phyloP scores from a whole-genome alignment of 805 yeast genomes.

The Kuraishia hungarica region DNA sequence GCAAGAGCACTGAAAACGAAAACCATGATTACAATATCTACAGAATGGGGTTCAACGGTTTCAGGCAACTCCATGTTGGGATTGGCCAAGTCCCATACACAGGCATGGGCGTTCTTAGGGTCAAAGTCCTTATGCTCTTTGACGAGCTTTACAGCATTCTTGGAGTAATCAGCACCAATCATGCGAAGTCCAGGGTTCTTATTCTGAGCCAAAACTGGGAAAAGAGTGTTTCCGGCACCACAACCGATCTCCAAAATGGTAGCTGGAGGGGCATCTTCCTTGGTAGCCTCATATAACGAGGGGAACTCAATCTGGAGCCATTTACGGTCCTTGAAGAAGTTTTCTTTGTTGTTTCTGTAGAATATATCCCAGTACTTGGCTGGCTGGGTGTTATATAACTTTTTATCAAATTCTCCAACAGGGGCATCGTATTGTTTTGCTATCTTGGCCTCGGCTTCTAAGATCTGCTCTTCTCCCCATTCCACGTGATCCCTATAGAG shows the following conservation, averaged over 20 bases:
- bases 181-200: slow-evolving; percentile 68
- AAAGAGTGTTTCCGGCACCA: slow-evolving; percentile 97
- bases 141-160: slow-evolving; percentile 84
- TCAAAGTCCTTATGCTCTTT: slow-evolving; percentile 53
- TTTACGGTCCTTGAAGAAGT: slow-evolving; percentile 92
- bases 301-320: slow-evolving; percentile 97
- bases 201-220: slow-evolving; percentile 79
- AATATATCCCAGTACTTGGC: slow-evolving; percentile 94
- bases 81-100: slow-evolving; percentile 94
- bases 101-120: slow-evolving; percentile 59
- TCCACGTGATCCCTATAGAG: slow-evolving; percentile 80
- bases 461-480: slow-evolving; percentile 87
- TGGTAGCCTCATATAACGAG: slow-evolving; percentile 67
- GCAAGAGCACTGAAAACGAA: slow-evolving; percentile 89
- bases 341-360: slow-evolving; percentile 82
- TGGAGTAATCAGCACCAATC: slow-evolving; percentile 84
- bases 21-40: slow-evolving; percentile 89
- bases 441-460: slow-evolving; percentile 68
- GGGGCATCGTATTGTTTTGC: slow-evolving; percentile 71
- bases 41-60: slow-evolving; percentile 70
- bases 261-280: slow-evolving; percentile 57
- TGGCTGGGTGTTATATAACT: slow-evolving; percentile 73
- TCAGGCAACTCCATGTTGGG: slow-evolving; percentile 71
- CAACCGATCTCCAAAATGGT: slow-evolving; percentile 90
- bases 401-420: slow-evolving; percentile 81